These are phyloP conservation scores for Ophiostoma sp. DNA, from an alignment of 2,329 filamentous ascomycete genomes.

Conservation along the genomic window DNA sequence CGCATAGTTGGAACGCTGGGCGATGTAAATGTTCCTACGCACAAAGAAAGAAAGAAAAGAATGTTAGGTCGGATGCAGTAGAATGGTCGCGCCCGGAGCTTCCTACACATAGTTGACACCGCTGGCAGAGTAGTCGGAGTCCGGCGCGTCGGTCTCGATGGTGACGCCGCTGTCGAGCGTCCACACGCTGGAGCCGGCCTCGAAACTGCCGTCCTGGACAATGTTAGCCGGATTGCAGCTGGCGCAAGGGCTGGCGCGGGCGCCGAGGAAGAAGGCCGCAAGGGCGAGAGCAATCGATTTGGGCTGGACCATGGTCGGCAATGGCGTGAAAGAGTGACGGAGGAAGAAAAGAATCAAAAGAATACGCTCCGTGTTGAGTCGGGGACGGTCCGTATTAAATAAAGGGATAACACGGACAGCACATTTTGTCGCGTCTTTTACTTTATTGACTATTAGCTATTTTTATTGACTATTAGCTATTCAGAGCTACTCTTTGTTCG, in stretches of 20 bases:
- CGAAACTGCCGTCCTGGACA: not conserved
- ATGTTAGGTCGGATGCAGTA: not conserved
- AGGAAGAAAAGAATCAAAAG: too few species aligned
- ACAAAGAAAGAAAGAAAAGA: not conserved
- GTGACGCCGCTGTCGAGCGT: not conserved
- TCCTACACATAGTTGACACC: constrained; percentile 4
- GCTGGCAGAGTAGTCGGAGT: not conserved
- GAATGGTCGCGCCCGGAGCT: not conserved
- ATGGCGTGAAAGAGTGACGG: not conserved
- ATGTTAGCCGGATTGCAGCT: not conserved
- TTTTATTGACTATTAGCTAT: too few species aligned
- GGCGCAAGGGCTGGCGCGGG: not conserved
- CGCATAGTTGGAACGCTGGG: not conserved
- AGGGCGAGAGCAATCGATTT: not conserved
- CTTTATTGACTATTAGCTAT: too few species aligned
- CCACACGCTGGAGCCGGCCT: not conserved
- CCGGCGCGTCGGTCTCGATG: not conserved
- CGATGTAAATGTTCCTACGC: not conserved
- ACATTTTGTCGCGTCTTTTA: too few species aligned
- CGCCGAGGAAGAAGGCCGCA: not conserved
- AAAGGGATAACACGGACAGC: too few species aligned
- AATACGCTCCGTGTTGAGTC: too few species aligned
- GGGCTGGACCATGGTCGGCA: not conserved
- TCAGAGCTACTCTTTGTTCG: too few species aligned
- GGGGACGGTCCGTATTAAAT: too few species aligned